Conservation (phyloP, 331 rosid species). For the Rhamnella rubrinervis region DNA sequence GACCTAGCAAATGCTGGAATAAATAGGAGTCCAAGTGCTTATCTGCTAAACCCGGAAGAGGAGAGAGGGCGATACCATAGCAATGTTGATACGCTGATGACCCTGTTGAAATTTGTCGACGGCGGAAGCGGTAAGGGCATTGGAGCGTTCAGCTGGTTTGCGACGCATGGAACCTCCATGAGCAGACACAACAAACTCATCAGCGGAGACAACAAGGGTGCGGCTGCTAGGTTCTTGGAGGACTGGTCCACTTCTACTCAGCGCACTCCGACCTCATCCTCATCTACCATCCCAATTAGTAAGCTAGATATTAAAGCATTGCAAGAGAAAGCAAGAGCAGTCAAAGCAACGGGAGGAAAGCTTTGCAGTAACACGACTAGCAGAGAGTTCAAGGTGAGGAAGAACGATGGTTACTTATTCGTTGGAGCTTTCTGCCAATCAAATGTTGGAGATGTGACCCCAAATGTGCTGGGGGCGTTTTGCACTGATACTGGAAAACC, state of each 20-base stretch:
- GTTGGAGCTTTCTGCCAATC: constrained; percentile 94
- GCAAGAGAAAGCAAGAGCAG: constrained; percentile 37
- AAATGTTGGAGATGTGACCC: constrained; percentile 86
- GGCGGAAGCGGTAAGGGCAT: constrained; percentile 36
- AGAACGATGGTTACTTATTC: constrained; percentile 61
- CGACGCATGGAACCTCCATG: constrained; percentile 90
- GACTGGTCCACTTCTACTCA: constrained; percentile 52
- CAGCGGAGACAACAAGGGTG: constrained; percentile 90
- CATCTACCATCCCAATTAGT: constrained; percentile 30
- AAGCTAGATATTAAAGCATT: constrained; percentile 29
- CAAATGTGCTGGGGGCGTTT: constrained; percentile 82
- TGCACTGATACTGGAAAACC: constrained; percentile 68
- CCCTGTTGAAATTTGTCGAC: constrained; percentile 64
- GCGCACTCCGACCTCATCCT: constrained; percentile 21
- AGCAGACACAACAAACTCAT: constrained; percentile 71
- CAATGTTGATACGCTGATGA: constrained; percentile 71
- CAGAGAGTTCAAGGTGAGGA: constrained; percentile 63
- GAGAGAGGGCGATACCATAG: constrained; percentile 59
- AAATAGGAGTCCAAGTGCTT: constrained; percentile 84
- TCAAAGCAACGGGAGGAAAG: constrained; percentile 66
- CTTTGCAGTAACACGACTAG: constrained; percentile 42
- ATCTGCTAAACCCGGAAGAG: constrained; percentile 61
- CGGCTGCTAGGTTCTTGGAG: constrained; percentile 78
- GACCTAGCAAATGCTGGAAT: constrained; percentile 63
- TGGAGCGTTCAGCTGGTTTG: constrained; percentile 75